These are phyloP conservation scores for Verticillium zaregamsianum DNA, from an alignment of 2,329 filamentous ascomycete genomes.

Conservation along the genomic window DNA sequence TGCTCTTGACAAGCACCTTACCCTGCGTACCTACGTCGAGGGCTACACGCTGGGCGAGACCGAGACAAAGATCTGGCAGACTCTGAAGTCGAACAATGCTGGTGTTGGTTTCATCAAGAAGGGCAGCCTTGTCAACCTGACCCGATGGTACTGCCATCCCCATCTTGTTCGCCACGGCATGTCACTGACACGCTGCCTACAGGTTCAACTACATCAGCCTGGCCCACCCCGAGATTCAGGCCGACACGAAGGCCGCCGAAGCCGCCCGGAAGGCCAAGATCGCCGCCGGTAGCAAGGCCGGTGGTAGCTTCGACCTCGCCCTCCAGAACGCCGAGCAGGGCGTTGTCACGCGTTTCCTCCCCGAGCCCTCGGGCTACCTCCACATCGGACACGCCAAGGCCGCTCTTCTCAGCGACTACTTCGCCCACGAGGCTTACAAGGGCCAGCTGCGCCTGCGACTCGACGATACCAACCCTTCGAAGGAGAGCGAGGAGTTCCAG, in stretches of 20 bases:
- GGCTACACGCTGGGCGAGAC: conserved; percentile 74
- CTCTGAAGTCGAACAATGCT: conserved; percentile 80
- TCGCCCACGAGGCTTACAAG: conserved; percentile 88
- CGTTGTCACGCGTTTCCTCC: conserved; percentile 87
- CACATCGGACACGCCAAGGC: conserved; percentile 97
- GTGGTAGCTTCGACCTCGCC: conserved; percentile 84
- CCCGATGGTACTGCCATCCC: conserved; percentile 56
- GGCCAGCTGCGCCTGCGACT: conserved; percentile 89
- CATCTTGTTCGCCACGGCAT: neutral
- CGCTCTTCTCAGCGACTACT: conserved; percentile 91
- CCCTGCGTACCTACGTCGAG: conserved; percentile 78
- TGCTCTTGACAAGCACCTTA: conserved; percentile 82
- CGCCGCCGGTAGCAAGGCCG: conserved; percentile 65
- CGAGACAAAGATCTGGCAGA: conserved; percentile 80
- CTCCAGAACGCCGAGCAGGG: conserved; percentile 81
- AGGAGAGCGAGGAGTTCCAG: conserved; percentile 96
- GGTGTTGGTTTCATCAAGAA: conserved; percentile 77
- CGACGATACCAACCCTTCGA: conserved; percentile 95
- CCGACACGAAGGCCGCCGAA: conserved; percentile 66
- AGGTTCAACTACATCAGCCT: conserved; percentile 76
- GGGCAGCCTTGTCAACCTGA: conserved; percentile 69
- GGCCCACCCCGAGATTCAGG: conserved; percentile 70
- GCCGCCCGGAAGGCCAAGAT: conserved; percentile 67
- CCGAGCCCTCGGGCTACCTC: conserved; percentile 84
- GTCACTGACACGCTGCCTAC: neutral